phyloP scores from a whole-genome alignment of 116 monocot genomes.

The Phalaenopsis hybrid region DNA sequence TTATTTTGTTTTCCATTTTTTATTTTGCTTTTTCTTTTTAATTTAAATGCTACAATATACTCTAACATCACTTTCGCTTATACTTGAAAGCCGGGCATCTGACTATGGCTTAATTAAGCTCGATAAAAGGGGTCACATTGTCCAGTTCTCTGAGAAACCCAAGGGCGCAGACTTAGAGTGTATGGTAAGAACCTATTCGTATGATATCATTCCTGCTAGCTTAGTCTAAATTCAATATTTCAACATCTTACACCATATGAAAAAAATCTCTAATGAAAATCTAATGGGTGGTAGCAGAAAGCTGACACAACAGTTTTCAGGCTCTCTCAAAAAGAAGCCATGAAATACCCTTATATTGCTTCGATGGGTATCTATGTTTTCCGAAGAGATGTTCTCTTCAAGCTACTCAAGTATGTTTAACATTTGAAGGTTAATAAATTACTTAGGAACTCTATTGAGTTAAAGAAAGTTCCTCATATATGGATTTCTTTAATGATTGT shows the following conservation, averaged over 20 bases:
- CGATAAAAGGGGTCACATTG: constrained; percentile 54
- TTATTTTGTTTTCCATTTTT: not conserved
- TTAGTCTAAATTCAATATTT: not conserved
- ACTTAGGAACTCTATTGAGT: not conserved
- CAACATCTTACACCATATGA: not conserved
- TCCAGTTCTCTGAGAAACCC: constrained; percentile 88
- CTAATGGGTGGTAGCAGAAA: constrained; percentile 35
- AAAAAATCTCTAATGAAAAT: not conserved
- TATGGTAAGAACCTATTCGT: constrained; percentile 48
- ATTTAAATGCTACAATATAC: not conserved
- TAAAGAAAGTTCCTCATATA: not conserved
- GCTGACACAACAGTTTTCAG: constrained; percentile 56
- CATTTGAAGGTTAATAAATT: not conserved
- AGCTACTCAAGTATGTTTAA: constrained; percentile 63
- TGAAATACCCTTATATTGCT: constrained; percentile 68
- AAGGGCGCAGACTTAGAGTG: constrained; percentile 58
- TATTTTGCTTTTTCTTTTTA: no score
- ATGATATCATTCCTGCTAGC: not conserved
- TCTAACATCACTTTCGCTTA: constrained; percentile 1
- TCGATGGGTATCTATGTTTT: constrained; percentile 97
- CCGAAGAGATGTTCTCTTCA: constrained; percentile 64
- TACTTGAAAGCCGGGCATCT: constrained; percentile 63
- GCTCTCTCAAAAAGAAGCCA: constrained; percentile 53
- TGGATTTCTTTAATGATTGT: not conserved
- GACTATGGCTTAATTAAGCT: constrained; percentile 89